These are phyloP conservation scores for Ceratobasidium theobromae DNA, from an alignment of 1,284 basidiomycete species.

Conservation along the genomic window DNA sequence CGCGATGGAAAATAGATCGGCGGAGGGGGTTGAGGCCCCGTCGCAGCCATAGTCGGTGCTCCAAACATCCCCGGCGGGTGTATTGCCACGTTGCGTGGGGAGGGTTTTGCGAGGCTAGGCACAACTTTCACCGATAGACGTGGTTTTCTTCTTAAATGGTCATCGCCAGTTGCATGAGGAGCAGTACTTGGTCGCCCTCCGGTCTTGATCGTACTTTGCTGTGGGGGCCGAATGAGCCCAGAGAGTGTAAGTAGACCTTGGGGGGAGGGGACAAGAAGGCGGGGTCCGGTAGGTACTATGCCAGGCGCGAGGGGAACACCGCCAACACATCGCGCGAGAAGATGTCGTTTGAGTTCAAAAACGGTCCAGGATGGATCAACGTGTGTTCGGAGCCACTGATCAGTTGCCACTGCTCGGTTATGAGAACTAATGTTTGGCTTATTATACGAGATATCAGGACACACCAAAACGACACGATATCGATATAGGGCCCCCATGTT, in stretches of 20 bases:
- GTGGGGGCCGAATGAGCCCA: neutral
- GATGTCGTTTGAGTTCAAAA: conserved; percentile 16
- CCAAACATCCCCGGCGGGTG: conserved; percentile 8
- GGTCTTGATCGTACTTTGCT: neutral
- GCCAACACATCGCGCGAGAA: conserved; percentile 18
- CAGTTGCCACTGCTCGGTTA: neutral
- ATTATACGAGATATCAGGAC: neutral
- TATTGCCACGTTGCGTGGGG: neutral
- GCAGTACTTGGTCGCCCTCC: conserved; percentile 10
- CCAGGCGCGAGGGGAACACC: neutral
- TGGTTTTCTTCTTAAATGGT: neutral
- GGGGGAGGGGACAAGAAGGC: neutral
- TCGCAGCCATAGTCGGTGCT: neutral
- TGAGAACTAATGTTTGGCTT: neutral
- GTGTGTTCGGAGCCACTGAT: conserved; percentile 22
- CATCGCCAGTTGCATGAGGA: neutral
- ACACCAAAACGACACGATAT: conserved; percentile 15
- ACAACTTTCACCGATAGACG: conserved; percentile 20
- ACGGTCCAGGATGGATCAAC: conserved; percentile 6
- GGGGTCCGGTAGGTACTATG: neutral
- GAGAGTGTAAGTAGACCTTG: neutral
- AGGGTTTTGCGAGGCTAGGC: neutral
- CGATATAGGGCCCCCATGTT: neutral
- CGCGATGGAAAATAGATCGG: neutral
- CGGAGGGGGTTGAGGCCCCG: neutral